Evolutionary conservation across 176 grass and related monocot genomes (phyloP).

Genomic region (Pontederia paniculata): DNA sequence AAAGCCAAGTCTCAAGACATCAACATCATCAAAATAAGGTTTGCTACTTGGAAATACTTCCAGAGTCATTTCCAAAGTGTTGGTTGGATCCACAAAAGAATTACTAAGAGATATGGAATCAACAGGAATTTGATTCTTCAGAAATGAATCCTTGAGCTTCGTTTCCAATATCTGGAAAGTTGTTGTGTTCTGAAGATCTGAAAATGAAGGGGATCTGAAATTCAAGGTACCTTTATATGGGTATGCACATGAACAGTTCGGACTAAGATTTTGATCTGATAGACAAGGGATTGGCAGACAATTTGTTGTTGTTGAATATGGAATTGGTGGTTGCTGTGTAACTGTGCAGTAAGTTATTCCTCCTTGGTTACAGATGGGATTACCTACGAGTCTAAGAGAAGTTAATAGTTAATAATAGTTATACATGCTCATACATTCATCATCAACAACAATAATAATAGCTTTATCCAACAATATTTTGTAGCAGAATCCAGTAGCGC

Average conservation of each 20-base stretch:
- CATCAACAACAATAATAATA: neutral
- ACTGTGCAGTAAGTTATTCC: slow-evolving; percentile 33
- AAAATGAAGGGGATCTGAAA: slow-evolving; percentile 68
- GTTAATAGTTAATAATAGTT: neutral
- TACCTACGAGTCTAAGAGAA: slow-evolving; percentile 42
- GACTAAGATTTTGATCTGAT: slow-evolving; percentile 33
- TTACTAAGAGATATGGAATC: slow-evolving; percentile 41
- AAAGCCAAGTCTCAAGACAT: slow-evolving; percentile 34
- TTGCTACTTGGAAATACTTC: slow-evolving; percentile 44
- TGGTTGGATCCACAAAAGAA: slow-evolving; percentile 25
- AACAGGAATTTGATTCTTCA: slow-evolving; percentile 4
- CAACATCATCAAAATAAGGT: slow-evolving; percentile 25
- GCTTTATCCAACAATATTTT: neutral
- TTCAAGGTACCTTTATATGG: slow-evolving; percentile 64
- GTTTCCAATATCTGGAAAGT: slow-evolving; percentile 33
- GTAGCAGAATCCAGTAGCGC: too few relatives aligned
- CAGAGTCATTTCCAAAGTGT: slow-evolving; percentile 41
- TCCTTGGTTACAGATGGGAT: slow-evolving; percentile 38
- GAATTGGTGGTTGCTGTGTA: slow-evolving; percentile 4
- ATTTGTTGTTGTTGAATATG: slow-evolving; percentile 34
- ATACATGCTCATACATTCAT: neutral
- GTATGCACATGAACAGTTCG: slow-evolving; percentile 44
- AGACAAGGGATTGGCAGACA: slow-evolving; percentile 36
- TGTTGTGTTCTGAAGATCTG: slow-evolving; percentile 42
- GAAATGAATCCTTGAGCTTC: slow-evolving; percentile 21